Evolutionary conservation across 2,329 filamentous ascomycete genomes (phyloP), one percentile per base, ranked within the genome.

Genomic region (Xylariaceae sp.): DNA sequence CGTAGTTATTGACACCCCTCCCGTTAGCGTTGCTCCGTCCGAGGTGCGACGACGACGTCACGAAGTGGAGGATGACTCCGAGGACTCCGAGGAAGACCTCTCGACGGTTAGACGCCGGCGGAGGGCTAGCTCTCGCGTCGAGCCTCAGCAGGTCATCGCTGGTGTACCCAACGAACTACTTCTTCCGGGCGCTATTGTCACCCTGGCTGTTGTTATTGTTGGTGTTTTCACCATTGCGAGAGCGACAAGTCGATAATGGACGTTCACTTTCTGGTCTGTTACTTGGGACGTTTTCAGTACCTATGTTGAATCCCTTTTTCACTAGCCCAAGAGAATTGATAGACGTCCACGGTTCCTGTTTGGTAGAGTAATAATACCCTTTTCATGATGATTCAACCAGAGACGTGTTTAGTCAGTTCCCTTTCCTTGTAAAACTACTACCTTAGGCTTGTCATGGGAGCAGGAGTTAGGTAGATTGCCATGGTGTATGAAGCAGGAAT

Each of bases 131-230:
- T 63, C 76, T 77, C 60, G 73, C 74, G 73, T 72, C 15, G 77
- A 83, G 57, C 82, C 86, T 59, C 86, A 93, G 61, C 90, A 96
- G 75, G 78, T 96, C 60, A 93, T 99, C 71, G 83, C 87, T 1
- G 94, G 94, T 57, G 89, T 99, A 39, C 92, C 94, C 7, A 99
- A 99, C 71, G 94, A 99, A 70, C 79, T 97, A 57, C 80, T 99
- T 15, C 82, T 97, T 48, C 94, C 94, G 0, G 94, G 94, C 65
- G 94, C 94, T 17, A 93, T 99, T 72, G 92, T 94, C 59, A 92
- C 92, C n/a, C 77, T 99, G 70, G 94, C 93, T 8, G 90, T 95
- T 49, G 92, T 96, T 44, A 96, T 99, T 74, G 82, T 95, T 47
- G 90, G 90, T 65, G 93, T 97, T 9, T 99, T 99, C 77, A 87